Percentiles rank a stretch among this genome's conserved stretches.
phyloP scores from a whole-genome alignment of 768 basidiomycete species.

The Suillus occidentalis region DNA sequence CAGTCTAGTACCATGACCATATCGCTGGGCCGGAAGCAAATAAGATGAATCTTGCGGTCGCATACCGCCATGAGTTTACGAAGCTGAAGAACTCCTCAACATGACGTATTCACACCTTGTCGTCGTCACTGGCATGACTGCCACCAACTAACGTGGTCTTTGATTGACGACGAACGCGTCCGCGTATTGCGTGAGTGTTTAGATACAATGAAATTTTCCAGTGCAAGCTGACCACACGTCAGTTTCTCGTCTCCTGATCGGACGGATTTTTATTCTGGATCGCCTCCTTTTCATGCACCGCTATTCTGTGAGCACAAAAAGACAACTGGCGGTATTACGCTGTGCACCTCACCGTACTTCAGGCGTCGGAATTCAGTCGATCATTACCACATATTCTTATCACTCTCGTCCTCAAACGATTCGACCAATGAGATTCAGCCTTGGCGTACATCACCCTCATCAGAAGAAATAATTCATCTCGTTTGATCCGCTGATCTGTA shows the following conservation, averaged over 20 bases:
- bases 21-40: background rate
- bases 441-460: background rate
- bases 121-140: background rate
- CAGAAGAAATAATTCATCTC: background rate
- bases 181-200: background rate
- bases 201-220: no score
- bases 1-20: background rate
- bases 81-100: background rate
- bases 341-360: background rate
- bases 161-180: background rate
- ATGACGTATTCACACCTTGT: background rate
- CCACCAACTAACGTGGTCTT: background rate
- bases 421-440: background rate
- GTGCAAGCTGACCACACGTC: no score
- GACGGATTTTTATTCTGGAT: no score
- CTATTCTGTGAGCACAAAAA: background rate
- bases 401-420: background rate
- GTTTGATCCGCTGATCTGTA: background rate
- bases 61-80: background rate
- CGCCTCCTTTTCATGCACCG: no score
- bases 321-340: background rate
- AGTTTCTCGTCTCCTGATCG: no score
- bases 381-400: background rate
- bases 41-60: background rate
- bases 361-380: background rate